Conservation (phyloP, 2,329 filamentous ascomycete genomes). For the Penicillium sp. region DNA sequence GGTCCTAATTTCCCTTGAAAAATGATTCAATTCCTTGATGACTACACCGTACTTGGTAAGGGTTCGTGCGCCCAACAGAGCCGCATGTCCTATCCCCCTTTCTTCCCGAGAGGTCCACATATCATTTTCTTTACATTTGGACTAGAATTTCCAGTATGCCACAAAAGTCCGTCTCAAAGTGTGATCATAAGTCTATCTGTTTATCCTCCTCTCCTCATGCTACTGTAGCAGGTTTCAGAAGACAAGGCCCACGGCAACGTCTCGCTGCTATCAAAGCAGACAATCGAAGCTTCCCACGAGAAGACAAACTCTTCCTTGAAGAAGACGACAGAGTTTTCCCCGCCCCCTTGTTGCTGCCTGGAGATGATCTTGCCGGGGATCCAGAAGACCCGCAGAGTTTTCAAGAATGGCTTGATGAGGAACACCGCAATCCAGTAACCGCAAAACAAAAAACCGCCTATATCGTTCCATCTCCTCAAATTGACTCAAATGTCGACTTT, state of each 20-base stretch:
- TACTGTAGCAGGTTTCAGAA: slow-evolving; percentile 34
- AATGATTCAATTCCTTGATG: background rate
- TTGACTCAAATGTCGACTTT: slow-evolving; percentile 37
- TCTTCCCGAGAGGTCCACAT: background rate
- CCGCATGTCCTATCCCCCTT: background rate
- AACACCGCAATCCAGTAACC: slow-evolving; percentile 53
- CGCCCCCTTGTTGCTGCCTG: slow-evolving; percentile 59
- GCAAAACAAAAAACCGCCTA: slow-evolving; percentile 53
- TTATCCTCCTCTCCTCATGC: slow-evolving; percentile 36
- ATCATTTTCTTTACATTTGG: too few relatives aligned
- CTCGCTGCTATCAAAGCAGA: slow-evolving; percentile 21
- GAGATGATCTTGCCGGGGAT: slow-evolving; percentile 58
- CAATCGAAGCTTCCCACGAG: background rate
- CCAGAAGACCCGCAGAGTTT: slow-evolving; percentile 55
- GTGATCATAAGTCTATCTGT: slow-evolving; percentile 12
- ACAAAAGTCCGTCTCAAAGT: background rate
- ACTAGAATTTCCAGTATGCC: background rate
- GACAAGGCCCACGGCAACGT: slow-evolving; percentile 26
- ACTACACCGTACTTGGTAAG: too few relatives aligned
- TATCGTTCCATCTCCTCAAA: slow-evolving; percentile 49
- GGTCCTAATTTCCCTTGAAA: background rate
- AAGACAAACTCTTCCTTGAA: background rate
- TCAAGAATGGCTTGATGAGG: slow-evolving; percentile 50
- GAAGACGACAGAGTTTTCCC: slow-evolving; percentile 49
- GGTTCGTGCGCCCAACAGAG: background rate